Conservation (phyloP, 495 filamentous ascomycete genomes). For the Aspergillus kassunensis region DNA sequence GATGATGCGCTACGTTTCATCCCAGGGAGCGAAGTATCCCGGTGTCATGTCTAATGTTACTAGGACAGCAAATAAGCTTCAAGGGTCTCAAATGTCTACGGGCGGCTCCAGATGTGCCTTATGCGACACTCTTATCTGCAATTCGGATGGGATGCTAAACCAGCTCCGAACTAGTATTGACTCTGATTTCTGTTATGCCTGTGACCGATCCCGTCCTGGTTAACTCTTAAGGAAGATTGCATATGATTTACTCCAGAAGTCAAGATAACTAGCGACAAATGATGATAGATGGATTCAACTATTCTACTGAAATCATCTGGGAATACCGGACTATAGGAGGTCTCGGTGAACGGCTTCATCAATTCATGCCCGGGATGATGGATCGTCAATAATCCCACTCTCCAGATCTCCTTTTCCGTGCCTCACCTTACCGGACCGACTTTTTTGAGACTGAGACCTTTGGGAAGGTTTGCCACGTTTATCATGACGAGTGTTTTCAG, state of each 20-base stretch:
- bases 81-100: slow-evolving; percentile 22
- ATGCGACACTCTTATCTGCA: slow-evolving; percentile 42
- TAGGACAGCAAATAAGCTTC: slow-evolving; percentile 74
- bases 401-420: slow-evolving; percentile 30
- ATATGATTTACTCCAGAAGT: neutral
- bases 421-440: slow-evolving; percentile 26
- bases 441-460: slow-evolving; percentile 9
- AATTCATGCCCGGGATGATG: neutral
- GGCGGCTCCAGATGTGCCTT: slow-evolving; percentile 26
- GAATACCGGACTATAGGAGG: too few species aligned
- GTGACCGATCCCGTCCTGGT: slow-evolving; percentile 46
- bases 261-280: slow-evolving; percentile 3
- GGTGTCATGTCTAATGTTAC: slow-evolving; percentile 94
- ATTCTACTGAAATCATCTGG: neutral
- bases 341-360: neutral
- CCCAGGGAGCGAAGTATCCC: slow-evolving; percentile 83
- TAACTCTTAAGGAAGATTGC: slow-evolving; percentile 40
- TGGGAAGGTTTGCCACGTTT: neutral
- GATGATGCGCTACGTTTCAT: slow-evolving; percentile 82
- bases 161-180: neutral
- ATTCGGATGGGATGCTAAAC: slow-evolving; percentile 7
- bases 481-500: slow-evolving; percentile 1
- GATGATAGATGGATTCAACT: neutral
- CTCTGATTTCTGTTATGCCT: slow-evolving; percentile 53
- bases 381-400: slow-evolving; percentile 20